phyloP scores from a whole-genome alignment of 2,329 filamentous ascomycete genomes.

The Myriangium duriaei region DNA sequence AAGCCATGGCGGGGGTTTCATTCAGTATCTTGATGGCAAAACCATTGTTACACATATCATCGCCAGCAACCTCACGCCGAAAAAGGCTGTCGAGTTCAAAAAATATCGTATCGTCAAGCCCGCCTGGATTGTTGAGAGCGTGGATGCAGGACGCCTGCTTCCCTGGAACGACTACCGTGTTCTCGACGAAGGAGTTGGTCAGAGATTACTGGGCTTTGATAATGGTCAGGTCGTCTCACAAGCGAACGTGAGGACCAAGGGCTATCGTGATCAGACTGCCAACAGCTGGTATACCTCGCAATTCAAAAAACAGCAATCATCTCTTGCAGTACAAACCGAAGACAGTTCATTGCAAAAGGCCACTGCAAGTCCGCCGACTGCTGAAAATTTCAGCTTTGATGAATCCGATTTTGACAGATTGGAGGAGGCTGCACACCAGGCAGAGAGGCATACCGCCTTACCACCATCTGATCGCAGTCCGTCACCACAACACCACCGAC shows the following conservation, averaged over 20 bases:
- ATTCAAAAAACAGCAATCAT: conserved; percentile 27
- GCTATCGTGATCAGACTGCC: conserved; percentile 72
- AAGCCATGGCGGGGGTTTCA: conserved; percentile 81
- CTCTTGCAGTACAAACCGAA: not conserved
- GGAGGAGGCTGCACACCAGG: conserved; percentile 6
- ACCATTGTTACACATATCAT: conserved; percentile 94
- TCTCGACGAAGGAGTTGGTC: conserved; percentile 68
- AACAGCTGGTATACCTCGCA: conserved; percentile 73
- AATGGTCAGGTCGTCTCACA: conserved; percentile 56
- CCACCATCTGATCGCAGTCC: not conserved
- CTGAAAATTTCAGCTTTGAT: conserved; percentile 15
- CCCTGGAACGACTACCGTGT: conserved; percentile 81
- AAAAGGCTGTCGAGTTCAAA: conserved; percentile 80
- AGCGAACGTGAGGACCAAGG: conserved; percentile 43
- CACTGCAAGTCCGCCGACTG: conserved; percentile 20
- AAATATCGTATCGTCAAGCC: conserved; percentile 89
- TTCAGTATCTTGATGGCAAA: conserved; percentile 91
- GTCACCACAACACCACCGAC: not conserved
- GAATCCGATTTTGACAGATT: conserved; percentile 11
- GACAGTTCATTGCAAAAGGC: not conserved
- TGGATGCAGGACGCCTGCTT: conserved; percentile 65
- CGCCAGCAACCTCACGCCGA: conserved; percentile 76
- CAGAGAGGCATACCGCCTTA: not conserved
- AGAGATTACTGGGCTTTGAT: conserved; percentile 59
- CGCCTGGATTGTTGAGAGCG: conserved; percentile 84